These are phyloP conservation scores for Rhizopogon roseolus DNA, from an alignment of 768 basidiomycete genomes.

Conservation along the genomic window DNA sequence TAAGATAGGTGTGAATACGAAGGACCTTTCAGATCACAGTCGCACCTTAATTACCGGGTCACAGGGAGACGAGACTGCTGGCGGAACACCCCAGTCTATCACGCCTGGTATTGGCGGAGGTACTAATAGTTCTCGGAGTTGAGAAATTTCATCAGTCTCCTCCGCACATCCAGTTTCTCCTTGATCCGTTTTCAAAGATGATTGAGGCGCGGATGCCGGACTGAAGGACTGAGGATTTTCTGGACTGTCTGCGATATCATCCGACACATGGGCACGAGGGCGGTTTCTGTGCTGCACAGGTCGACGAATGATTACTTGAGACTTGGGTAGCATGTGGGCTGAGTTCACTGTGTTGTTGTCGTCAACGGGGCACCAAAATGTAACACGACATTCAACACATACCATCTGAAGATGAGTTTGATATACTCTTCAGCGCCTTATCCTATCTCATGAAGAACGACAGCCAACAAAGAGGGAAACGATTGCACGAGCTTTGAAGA, in stretches of 20 bases:
- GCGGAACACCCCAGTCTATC: slow-evolving; percentile 76
- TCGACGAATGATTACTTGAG: slow-evolving; percentile 59
- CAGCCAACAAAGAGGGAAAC: slow-evolving; percentile 68
- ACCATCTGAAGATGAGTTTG: slow-evolving; percentile 25
- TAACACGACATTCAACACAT: slow-evolving; percentile 4
- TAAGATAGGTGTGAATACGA: neutral
- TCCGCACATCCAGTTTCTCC: neutral
- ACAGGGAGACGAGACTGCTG: slow-evolving; percentile 46
- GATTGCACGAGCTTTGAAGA: slow-evolving; percentile 28
- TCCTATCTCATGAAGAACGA: slow-evolving; percentile 64
- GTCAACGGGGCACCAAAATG: neutral
- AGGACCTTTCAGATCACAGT: neutral
- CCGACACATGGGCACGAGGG: slow-evolving; percentile 44
- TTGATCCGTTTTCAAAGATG: neutral
- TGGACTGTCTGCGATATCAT: slow-evolving; percentile 32
- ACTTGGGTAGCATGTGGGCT: slow-evolving; percentile 43
- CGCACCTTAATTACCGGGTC: slow-evolving; percentile 62
- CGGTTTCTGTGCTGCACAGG: slow-evolving; percentile 42
- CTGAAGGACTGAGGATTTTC: neutral
- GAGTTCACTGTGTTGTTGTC: neutral
- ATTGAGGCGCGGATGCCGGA: neutral
- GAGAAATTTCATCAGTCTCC: slow-evolving; percentile 43
- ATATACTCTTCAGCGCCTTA: slow-evolving; percentile 38
- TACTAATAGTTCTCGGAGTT: slow-evolving; percentile 49
- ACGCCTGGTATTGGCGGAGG: slow-evolving; percentile 64